Base-by-base conservation (phyloP, 371 early-diverging fungal genomes). In the Massospora cicadina region DNA sequence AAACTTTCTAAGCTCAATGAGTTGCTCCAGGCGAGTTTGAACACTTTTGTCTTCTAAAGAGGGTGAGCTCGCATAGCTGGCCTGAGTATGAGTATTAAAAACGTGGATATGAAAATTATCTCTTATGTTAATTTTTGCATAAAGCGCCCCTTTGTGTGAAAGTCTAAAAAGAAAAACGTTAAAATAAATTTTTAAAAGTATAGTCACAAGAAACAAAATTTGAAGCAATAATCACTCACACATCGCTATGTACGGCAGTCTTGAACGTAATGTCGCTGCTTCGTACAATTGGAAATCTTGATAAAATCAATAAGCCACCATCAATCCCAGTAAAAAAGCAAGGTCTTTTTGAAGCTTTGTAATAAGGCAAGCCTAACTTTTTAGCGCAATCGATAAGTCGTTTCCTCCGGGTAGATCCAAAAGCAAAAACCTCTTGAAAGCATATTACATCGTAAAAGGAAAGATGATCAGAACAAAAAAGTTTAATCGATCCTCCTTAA, bases 81-180 rank as follows among this genome's bases (percentile, higher is more conserved):
- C 83, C 71, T 91, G 92, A 5, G 89, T 83, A 71, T 91, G 90
- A 12, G 88, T 90, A 23, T 81, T 87, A 69, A 91, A 88, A 23
- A 90, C 61, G 68, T 90, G 84, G 29, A 88, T 60, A 58, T 74
- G 66, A n/a, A 71, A 71, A 0, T 64, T 68, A 24, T 72, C 58
- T 55, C 77, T 68, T 30, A 88, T 53, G 2, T 73, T 71, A 28
- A 91, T 74, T 53, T 79, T 76, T 10, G 87, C 88, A 71, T 90
- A 87, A 13, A 90, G 67, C 0, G 80, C 88, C 2, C 92, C 92
- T 73, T 91, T 91, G 56, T 77, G 72, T 0, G 84, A 72, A 26
- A 87, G 66, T 79, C 84, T 81, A 67, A 32, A 55, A 53, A n/a
- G 0, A 55, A 27, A 58, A 24, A 54, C 54, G 54, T 53, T 26